Percentiles rank a stretch among this genome's conserved stretches.
Conservation (phyloP, 2,329 filamentous ascomycete genomes). For the Hymenoscyphus scutula region DNA sequence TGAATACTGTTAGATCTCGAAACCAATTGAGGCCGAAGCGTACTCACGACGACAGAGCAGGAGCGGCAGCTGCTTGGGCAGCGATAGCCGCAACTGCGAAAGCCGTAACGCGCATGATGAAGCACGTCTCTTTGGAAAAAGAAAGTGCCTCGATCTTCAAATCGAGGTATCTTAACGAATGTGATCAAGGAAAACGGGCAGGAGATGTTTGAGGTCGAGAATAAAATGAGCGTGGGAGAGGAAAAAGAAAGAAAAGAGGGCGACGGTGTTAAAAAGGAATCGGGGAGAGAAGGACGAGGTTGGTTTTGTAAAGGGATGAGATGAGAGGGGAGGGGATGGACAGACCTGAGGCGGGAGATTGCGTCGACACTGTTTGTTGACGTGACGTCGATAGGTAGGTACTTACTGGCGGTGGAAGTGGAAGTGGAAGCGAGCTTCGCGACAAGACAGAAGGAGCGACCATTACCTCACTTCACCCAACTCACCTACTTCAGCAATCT, state of each 20-base stretch:
- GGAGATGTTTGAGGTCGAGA: not conserved
- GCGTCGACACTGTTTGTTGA: not conserved
- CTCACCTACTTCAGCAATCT: not conserved
- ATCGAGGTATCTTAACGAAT: conserved; percentile 1
- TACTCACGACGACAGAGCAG: conserved; percentile 25
- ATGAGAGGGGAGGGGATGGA: not conserved
- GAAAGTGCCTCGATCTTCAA: not conserved
- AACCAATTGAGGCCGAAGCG: not conserved
- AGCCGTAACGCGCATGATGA: conserved; percentile 29
- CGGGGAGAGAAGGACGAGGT: not conserved
- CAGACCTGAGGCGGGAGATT: not conserved
- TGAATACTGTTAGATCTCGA: conserved; percentile 15
- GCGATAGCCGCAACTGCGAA: conserved; percentile 22
- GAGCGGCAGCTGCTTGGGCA: conserved; percentile 19
- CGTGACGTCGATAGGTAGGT: not conserved
- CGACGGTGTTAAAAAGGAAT: too few species aligned
- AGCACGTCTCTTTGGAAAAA: not conserved
- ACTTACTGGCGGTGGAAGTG: not conserved
- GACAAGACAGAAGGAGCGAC: not conserved
- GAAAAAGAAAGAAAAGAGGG: conserved; percentile 7
- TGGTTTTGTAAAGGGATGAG: not conserved
- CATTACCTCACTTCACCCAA: not conserved
- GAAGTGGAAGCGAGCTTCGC: not conserved
- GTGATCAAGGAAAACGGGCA: conserved; percentile 9
- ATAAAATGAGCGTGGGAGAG: conserved; percentile 13